Evolutionary conservation across 2,329 filamentous ascomycete genomes (phyloP).

Genomic region (Nigrospora oryzae): DNA sequence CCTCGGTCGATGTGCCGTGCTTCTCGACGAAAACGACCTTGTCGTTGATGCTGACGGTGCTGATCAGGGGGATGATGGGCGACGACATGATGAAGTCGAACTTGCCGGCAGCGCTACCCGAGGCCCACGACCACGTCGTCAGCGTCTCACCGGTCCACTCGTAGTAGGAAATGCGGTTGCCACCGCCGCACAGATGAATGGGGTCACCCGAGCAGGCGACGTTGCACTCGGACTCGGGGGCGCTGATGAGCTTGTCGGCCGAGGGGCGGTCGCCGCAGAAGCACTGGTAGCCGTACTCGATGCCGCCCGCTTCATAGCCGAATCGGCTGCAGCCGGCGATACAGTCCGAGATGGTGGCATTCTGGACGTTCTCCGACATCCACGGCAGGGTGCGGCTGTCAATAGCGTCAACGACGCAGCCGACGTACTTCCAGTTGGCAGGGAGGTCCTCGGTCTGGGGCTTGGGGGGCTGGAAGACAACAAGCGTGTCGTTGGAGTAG

Average conservation of each 20-base stretch:
- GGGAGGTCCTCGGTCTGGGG: conserved; percentile 7
- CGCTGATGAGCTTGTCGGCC: conserved; percentile 5
- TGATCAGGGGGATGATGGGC: conserved; percentile 45
- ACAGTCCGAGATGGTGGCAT: conserved; percentile 30
- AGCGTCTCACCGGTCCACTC: conserved; percentile 34
- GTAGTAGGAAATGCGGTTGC: conserved; percentile 38
- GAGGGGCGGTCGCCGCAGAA: conserved; percentile 26
- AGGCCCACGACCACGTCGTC: conserved; percentile 40
- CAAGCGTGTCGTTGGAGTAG: conserved; percentile 11
- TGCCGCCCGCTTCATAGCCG: conserved; percentile 32
- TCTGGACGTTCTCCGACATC: conserved; percentile 26
- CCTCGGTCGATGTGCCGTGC: conserved; percentile 41
- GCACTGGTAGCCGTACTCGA: conserved; percentile 34
- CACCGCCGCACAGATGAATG: conserved; percentile 27
- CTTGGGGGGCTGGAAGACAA: conserved; percentile 9
- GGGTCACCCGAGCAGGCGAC: conserved; percentile 25
- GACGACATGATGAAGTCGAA: conserved; percentile 46
- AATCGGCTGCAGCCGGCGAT: conserved; percentile 28
- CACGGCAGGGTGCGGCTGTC: conserved; percentile 23
- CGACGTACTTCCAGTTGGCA: conserved; percentile 9
- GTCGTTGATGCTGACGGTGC: conserved; percentile 38
- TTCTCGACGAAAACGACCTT: conserved; percentile 50
- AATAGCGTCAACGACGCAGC: conserved; percentile 14
- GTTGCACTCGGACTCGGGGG: conserved; percentile 27
- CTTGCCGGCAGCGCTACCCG: conserved; percentile 37